Evolutionary conservation across 345 rosid genomes (phyloP).

Genomic region (Barbarea vulgaris): DNA sequence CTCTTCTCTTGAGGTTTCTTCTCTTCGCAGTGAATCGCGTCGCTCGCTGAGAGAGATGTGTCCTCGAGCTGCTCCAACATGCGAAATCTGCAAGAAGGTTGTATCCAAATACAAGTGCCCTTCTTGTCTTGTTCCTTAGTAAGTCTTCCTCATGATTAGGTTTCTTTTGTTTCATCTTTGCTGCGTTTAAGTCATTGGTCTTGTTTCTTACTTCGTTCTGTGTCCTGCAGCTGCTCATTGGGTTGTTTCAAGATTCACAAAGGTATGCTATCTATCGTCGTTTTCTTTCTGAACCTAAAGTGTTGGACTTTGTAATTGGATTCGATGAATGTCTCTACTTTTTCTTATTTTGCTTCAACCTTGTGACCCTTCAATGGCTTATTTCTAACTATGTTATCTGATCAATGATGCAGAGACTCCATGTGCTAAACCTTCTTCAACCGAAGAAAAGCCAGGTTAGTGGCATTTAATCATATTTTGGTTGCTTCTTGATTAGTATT

Average conservation of each 20-base stretch:
- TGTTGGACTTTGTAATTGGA: slow-evolving; percentile 8
- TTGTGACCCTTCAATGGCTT: background rate
- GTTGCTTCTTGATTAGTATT: background rate
- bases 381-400: slow-evolving; percentile 26
- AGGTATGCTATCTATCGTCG: slow-evolving; percentile 42
- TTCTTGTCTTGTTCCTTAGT: slow-evolving; percentile 74
- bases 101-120: slow-evolving; percentile 84
- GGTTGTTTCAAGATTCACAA: slow-evolving; percentile 55
- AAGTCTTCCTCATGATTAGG: slow-evolving; percentile 33
- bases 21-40: background rate
- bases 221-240: slow-evolving; percentile 67
- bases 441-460: slow-evolving; percentile 53
- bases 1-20: background rate
- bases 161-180: background rate
- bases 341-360: background rate
- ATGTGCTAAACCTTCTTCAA: slow-evolving; percentile 56
- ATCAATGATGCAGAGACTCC: slow-evolving; percentile 67
- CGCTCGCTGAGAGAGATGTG: slow-evolving; percentile 26
- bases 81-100: slow-evolving; percentile 62
- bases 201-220: slow-evolving; percentile 7
- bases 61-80: slow-evolving; percentile 44
- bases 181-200: background rate
- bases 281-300: background rate
- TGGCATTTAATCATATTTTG: background rate
- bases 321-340: background rate